phyloP scores from a whole-genome alignment of 2,329 filamentous ascomycete species.

The Periconia sp. region DNA sequence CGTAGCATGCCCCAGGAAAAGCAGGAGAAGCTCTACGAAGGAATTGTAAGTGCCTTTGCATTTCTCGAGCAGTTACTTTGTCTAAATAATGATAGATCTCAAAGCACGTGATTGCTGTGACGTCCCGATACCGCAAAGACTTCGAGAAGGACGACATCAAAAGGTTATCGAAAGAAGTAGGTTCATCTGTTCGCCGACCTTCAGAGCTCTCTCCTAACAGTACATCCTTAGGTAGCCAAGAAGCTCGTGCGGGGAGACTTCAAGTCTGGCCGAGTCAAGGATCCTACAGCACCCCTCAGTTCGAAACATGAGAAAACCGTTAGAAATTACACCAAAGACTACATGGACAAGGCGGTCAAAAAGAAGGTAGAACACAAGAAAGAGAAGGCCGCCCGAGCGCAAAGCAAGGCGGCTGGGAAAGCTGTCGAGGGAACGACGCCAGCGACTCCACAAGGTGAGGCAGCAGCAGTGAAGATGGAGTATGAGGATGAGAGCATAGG shows the following conservation, averaged over 20 bases:
- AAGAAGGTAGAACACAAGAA: conserved; percentile 69
- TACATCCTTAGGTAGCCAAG: conserved; percentile 66
- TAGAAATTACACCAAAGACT: conserved; percentile 82
- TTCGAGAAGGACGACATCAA: conserved; percentile 80
- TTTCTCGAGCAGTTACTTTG: background rate
- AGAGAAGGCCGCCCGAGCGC: conserved; percentile 56
- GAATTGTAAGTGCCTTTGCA: conserved; percentile 69
- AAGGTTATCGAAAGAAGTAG: conserved; percentile 67
- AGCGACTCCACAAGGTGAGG: conserved; percentile 22
- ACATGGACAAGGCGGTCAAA: conserved; percentile 82
- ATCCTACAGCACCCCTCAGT: conserved; percentile 74
- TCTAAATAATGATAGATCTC: conserved; percentile 66
- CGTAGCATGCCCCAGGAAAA: conserved; percentile 75
- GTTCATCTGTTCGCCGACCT: background rate
- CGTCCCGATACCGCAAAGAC: conserved; percentile 86
- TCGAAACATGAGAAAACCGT: conserved; percentile 82
- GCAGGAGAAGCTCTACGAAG: conserved; percentile 94
- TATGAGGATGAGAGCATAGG: conserved; percentile 27
- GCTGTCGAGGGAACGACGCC: conserved; percentile 21
- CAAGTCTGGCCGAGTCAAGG: conserved; percentile 83
- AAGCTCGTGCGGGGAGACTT: conserved; percentile 92
- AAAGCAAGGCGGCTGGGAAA: conserved; percentile 21
- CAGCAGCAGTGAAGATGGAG: conserved; percentile 9
- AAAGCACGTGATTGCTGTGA: conserved; percentile 82
- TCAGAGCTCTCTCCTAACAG: conserved; percentile 14